Conservation (phyloP, 2,329 filamentous ascomycete species). For the Mariannaea elegans region DNA sequence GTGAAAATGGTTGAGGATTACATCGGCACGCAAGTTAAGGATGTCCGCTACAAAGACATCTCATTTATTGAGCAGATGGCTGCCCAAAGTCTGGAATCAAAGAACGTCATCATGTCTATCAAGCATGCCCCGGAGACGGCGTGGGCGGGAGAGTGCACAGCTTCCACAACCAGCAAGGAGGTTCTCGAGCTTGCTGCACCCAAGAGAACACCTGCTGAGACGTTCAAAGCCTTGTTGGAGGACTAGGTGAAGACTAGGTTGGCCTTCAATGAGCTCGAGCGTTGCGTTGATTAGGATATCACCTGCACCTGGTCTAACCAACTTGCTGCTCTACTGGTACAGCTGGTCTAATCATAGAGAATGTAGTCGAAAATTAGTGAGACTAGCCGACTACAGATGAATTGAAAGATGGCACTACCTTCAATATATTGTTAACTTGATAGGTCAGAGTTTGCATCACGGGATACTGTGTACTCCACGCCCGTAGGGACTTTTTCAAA, state of each 20-base stretch:
- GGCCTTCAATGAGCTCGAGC: no score
- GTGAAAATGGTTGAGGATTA: constrained; percentile 47
- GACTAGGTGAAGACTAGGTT: neutral
- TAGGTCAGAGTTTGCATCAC: no score
- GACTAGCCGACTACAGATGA: no score
- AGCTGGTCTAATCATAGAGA: no score
- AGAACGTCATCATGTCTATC: constrained; percentile 43
- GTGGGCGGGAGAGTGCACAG: constrained; percentile 46
- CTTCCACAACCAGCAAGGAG: constrained; percentile 39
- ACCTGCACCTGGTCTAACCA: no score
- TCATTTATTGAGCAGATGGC: constrained; percentile 40
- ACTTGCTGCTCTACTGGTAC: no score
- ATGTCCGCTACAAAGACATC: constrained; percentile 44
- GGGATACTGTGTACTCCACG: no score
- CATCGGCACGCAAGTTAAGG: constrained; percentile 36
- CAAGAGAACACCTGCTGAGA: constrained; percentile 37
- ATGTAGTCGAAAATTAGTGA: no score
- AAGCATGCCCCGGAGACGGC: constrained; percentile 31
- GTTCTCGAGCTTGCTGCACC: constrained; percentile 43
- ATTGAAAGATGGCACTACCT: no score
- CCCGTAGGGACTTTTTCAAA: no score
- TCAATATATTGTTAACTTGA: no score
- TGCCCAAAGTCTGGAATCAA: constrained; percentile 28
- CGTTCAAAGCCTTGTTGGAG: constrained; percentile 25
- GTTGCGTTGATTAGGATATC: no score